Evolutionary conservation across 1,139 yeast genomes (phyloP), one percentile per base, ranked within the genome.

Genomic region (Suhomyces guaymorum): DNA sequence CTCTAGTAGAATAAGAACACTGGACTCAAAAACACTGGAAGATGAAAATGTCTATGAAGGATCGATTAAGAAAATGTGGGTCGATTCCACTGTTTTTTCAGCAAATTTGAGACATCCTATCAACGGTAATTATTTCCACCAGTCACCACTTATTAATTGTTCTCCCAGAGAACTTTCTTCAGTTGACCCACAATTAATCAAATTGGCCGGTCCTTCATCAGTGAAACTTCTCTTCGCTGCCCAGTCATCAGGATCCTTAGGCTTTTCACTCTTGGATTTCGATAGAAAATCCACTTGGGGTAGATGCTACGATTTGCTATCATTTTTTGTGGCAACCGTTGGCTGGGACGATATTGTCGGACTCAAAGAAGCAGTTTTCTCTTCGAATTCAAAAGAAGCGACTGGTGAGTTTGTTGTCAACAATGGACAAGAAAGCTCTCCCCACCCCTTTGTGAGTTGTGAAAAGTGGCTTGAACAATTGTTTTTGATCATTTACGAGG

Each of bases 211-310:
- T 1, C 61, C 66, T 0, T 41, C 47, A 8, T 55, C 69, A 0
- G 28, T 49, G 1, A 65, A 60, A 39, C 46, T 51, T 15, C 38
- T 51, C 10, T 42, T 66, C 20, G 56, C 72, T 1, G 59, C 70
- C 3, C 67, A 57, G 41, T 65, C 72, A 1, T 51, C 63, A 1
- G 63, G 65, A 3, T 33, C 44, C 5, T 46, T 60, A 4, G 45
- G 55, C 30, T 40, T 56, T 10, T 61, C 70, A 1, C 48, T 66
- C 4, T 40, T 65, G 15, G 70, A 67, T 36, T 68, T 66, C 41
- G 52, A 54, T 26, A 50, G 52, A 29, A 59, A 52, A 23, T 65
- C 72, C 0, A 65, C 72, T 2, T 69, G 74, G 73, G 75, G 75
- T 5, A 55, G 70, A 35, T 52, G 66, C 28, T 70, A 67, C 43